phyloP scores from a whole-genome alignment of 352 stramenopile species.

The Aphanomyces cochlioides region DNA sequence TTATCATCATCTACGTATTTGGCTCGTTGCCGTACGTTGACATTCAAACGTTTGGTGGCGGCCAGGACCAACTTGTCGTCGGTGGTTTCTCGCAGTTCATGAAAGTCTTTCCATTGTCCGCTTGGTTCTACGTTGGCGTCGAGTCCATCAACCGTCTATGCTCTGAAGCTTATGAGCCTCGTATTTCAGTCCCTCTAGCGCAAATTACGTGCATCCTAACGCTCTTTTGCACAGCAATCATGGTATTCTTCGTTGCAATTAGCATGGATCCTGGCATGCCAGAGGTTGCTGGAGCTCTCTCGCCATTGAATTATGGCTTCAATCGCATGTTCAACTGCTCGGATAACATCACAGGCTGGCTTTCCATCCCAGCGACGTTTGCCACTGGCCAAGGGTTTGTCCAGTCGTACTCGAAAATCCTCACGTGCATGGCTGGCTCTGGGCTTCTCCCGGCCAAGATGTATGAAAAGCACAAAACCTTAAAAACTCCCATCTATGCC shows the following conservation, averaged over 20 bases:
- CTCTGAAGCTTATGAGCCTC: constrained; percentile 31
- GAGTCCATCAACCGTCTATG: constrained; percentile 35
- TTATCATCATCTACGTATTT: constrained; percentile 39
- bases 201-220: constrained; percentile 35
- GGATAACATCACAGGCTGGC: constrained; percentile 9
- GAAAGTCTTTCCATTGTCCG: constrained; percentile 30
- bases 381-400: constrained; percentile 29
- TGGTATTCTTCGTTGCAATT: constrained; percentile 35
- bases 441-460: constrained; percentile 30
- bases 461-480: constrained; percentile 30
- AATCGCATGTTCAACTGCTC: constrained; percentile 15
- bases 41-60: constrained; percentile 31
- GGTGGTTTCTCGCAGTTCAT: constrained; percentile 30
- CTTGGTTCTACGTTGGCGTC: constrained; percentile 40
- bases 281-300: constrained; percentile 21
- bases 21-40: constrained; percentile 37
- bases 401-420: constrained; percentile 31
- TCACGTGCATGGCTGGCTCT: constrained; percentile 29
- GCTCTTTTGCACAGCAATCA: constrained; percentile 25
- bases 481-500: constrained; percentile 35
- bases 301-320: constrained; percentile 32
- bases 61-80: constrained; percentile 25
- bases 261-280: constrained; percentile 28
- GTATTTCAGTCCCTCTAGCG: constrained; percentile 31
- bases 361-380: constrained; percentile 33